Evolutionary conservation across 495 filamentous ascomycete genomes (phyloP).

Genomic region (Talaromyces wortmannii): DNA sequence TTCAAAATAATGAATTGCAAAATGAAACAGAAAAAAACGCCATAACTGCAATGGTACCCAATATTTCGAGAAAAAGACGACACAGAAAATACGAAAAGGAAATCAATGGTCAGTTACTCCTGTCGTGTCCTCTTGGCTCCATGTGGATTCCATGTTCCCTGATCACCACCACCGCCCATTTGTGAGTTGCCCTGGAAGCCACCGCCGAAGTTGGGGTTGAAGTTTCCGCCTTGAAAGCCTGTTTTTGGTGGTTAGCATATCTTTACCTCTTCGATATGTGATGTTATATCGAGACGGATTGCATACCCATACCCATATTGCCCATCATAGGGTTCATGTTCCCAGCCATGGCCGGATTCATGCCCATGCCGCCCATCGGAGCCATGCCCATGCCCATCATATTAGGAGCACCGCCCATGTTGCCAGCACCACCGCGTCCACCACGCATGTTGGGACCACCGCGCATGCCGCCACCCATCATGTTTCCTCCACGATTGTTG

Average conservation of each 20-base stretch:
- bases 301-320: conserved; percentile 56
- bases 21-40: too few species aligned
- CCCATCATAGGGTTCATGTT: conserved; percentile 51
- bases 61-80: too few species aligned
- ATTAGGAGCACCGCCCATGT: conserved; percentile 41
- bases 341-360: conserved; percentile 48
- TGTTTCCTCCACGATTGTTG: conserved; percentile 54
- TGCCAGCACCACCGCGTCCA: conserved; percentile 53
- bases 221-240: conserved; percentile 49
- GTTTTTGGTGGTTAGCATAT: background rate
- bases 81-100: too few species aligned
- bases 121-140: conserved; percentile 72
- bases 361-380: conserved; percentile 57
- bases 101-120: conserved; percentile 32
- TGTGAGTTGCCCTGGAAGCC: conserved; percentile 68
- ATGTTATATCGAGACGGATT: conserved; percentile 42
- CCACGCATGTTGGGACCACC: conserved; percentile 68
- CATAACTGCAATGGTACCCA: too few species aligned
- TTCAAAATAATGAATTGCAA: too few species aligned
- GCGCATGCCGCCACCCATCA: conserved; percentile 64
- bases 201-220: conserved; percentile 70
- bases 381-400: conserved; percentile 51
- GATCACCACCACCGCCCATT: conserved; percentile 37
- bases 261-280: background rate
- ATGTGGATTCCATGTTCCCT: conserved; percentile 73